phyloP scores from a whole-genome alignment of 108 stramenopile genomes.

The Parietichytrium sp. region DNA sequence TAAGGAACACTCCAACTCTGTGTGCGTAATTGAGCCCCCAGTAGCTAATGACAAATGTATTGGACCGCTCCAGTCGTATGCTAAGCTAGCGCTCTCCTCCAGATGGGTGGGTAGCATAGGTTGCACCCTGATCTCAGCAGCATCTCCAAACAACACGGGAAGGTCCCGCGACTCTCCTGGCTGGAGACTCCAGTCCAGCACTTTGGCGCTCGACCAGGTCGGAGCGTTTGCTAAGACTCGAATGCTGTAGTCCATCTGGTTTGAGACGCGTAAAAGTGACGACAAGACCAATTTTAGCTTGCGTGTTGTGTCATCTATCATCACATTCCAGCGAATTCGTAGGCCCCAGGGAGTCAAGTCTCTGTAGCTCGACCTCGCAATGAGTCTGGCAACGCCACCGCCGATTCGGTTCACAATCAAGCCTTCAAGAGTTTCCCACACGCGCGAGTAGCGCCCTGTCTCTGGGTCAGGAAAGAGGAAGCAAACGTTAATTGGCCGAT shows the following conservation, averaged over 20 bases:
- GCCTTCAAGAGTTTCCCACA: constrained; percentile 29
- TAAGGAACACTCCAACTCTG: not conserved
- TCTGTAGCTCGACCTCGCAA: not conserved
- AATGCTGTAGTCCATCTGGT: constrained; percentile 15
- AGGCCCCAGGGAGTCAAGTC: not conserved
- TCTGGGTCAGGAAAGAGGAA: not conserved
- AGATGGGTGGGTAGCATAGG: constrained; percentile 26
- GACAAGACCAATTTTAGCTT: constrained; percentile 10
- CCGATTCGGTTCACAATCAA: not conserved
- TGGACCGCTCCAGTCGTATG: constrained; percentile 32
- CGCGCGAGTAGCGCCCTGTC: not conserved
- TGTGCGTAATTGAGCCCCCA: not conserved
- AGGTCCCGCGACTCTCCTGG: not conserved
- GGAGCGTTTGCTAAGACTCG: not conserved
- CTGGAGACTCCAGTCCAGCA: not conserved
- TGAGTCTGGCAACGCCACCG: constrained; percentile 11
- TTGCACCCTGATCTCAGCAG: not conserved
- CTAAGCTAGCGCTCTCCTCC: constrained; percentile 18
- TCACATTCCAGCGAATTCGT: not conserved
- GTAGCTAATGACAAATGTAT: not conserved
- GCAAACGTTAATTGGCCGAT: not conserved
- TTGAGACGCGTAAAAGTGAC: not conserved
- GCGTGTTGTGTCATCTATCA: constrained; percentile 9
- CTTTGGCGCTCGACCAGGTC: not conserved
- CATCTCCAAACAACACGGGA: not conserved